A percentile compares a stretch with the other conserved stretches of the same genome.
Evolutionary conservation across 2,329 filamentous ascomycete genomes (phyloP).

Genomic region (Xylaria digitata): DNA sequence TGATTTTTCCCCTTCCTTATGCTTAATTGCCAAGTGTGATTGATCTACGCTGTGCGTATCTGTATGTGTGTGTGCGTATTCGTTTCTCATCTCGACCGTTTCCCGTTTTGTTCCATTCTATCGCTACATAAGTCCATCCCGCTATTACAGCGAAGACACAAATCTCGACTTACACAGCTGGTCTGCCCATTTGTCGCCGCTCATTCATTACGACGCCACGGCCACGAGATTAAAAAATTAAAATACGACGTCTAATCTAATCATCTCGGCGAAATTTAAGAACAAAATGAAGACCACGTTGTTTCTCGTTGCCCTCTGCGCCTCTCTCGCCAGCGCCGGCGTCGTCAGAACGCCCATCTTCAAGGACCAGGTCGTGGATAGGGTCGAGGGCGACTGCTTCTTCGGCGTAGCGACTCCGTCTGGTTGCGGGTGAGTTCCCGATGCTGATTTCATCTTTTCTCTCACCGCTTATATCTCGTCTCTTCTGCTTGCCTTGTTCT

Average conservation of each 20-base stretch:
- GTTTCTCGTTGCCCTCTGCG: conserved; percentile 57
- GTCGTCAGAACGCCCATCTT: conserved; percentile 67
- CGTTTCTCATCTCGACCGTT: conserved; percentile 16
- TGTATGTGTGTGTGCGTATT: conserved; percentile 19
- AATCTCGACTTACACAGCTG: conserved; percentile 15
- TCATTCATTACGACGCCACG: conserved; percentile 18
- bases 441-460: neutral
- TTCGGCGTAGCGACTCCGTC: conserved; percentile 67
- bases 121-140: neutral
- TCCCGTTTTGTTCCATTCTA: conserved; percentile 1
- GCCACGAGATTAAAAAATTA: neutral
- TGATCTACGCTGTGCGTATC: conserved; percentile 35
- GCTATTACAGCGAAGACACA: neutral
- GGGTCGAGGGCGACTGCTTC: conserved; percentile 62
- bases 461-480: neutral
- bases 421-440: conserved; percentile 65
- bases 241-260: conserved; percentile 1
- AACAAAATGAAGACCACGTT: conserved; percentile 57
- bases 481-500: too few species aligned
- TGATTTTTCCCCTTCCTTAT: conserved; percentile 1
- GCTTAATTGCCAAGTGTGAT: conserved; percentile 34
- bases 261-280: neutral
- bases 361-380: conserved; percentile 63
- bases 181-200: conserved; percentile 16
- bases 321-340: conserved; percentile 62